Evolutionary conservation across 129 eudicot species (phyloP), one percentile per base, ranked within the genome.

Genomic region (Chrysanthemum lavandulifolium): DNA sequence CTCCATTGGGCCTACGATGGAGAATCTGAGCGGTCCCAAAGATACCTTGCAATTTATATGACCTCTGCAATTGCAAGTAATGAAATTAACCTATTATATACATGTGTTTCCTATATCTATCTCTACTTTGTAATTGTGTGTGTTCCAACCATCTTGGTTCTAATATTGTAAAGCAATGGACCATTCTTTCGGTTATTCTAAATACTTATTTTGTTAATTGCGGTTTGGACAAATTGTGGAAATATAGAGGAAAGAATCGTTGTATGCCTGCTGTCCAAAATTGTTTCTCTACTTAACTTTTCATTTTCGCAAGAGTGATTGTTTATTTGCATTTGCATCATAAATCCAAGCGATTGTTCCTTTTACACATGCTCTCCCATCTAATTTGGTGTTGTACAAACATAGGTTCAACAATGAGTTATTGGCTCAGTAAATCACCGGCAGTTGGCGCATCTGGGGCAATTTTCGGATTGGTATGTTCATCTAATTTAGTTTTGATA

Each of bases 361-460:
- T 5, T 55, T 14, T 60, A 10, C 65, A 61, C 29, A 61, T 27
- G 14, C 21, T 15, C 25, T 23, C 16, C 10, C 3, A 27, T 71
- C 63, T 67, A 72, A 19, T 50, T 60, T 72, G 50, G 72, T 65
- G 54, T 53, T 70, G 75, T 79, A 74, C 67, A 27, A 23, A 25
- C 62, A 84, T 76, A 93, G 98, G 92, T 87, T 65, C 97, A 50
- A 73, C 96, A 68, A 84, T 84, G 91, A 93, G 98, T 76, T 93
- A 93, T 74, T 82, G 90, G 88, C 73, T 89, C 62, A 77, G 92
- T 80, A 84, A 84, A 76, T 80, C 90, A 72, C 96, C 98, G 49
- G 84, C 98, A 19, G 92, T 93, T 87, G 98, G 98, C 40, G 98
- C 98, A 13, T 93, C 98, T 6, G 98, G 98, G 77, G 97, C 98